phyloP scores from a whole-genome alignment of 768 basidiomycete genomes.

The Termitomyces titanicus region DNA sequence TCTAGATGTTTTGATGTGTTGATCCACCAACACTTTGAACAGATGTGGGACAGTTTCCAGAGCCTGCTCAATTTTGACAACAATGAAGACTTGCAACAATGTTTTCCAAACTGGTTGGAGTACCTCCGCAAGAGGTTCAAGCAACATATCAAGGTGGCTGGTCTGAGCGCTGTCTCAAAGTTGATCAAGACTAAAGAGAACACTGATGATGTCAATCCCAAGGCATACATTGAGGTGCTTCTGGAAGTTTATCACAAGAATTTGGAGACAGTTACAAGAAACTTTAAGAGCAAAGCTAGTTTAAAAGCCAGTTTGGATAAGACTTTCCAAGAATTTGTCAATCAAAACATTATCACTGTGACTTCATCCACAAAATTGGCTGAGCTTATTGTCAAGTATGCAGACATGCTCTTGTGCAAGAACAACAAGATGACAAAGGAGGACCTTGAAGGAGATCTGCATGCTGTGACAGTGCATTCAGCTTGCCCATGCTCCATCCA shows the following conservation, averaged over 20 bases:
- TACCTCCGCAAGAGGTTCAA: slow-evolving; percentile 94
- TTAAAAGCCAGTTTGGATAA: slow-evolving; percentile 96
- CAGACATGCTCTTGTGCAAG: slow-evolving; percentile 88
- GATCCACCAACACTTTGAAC: too few relatives aligned
- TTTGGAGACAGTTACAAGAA: slow-evolving; percentile 84
- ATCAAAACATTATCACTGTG: slow-evolving; percentile 92
- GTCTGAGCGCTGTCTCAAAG: too few relatives aligned
- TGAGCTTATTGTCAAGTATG: slow-evolving; percentile 91
- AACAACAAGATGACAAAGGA: slow-evolving; percentile 96
- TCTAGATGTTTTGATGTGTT: too few relatives aligned
- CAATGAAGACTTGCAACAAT: slow-evolving; percentile 93
- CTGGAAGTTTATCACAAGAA: too few relatives aligned
- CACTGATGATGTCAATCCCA: slow-evolving; percentile 81
- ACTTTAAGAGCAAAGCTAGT: slow-evolving; percentile 93
- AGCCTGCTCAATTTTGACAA: slow-evolving; percentile 89
- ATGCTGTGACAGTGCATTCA: too few relatives aligned
- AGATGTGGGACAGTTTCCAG: slow-evolving; percentile 98
- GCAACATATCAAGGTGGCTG: slow-evolving; percentile 91
- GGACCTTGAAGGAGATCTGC: slow-evolving; percentile 88
- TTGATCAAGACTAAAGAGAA: slow-evolving; percentile 61
- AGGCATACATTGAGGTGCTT: slow-evolving; percentile 92
- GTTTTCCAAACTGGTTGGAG: slow-evolving; percentile 91
- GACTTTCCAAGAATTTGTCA: slow-evolving; percentile 96
- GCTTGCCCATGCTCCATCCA: too few relatives aligned
- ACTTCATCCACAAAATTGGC: slow-evolving; percentile 88